A percentile compares a stretch with the other conserved stretches of the same genome.
Conservation (phyloP, 495 filamentous ascomycete genomes). For the Penicillium roqueforti region DNA sequence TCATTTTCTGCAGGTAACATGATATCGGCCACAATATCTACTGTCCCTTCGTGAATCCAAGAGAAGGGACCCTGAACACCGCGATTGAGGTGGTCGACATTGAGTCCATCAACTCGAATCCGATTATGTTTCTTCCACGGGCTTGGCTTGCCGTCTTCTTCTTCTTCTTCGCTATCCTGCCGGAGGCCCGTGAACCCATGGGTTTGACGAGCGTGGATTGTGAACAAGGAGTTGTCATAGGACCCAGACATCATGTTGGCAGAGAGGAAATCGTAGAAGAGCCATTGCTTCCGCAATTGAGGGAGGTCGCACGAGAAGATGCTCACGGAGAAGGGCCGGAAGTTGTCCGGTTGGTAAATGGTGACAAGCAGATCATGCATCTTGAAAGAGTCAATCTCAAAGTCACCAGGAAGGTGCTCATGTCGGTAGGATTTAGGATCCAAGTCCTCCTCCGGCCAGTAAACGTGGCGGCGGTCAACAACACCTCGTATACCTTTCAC, state of each 20-base stretch:
- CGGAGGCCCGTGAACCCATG: constrained; percentile 62
- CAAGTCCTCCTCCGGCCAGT: constrained; percentile 62
- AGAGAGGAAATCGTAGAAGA: constrained; percentile 95
- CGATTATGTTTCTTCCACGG: constrained; percentile 92
- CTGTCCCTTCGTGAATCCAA: constrained; percentile 94
- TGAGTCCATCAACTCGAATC: constrained; percentile 85
- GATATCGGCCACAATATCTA: constrained; percentile 94
- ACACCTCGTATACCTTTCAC: constrained; percentile 96
- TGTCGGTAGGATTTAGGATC: constrained; percentile 86
- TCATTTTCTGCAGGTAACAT: constrained; percentile 85
- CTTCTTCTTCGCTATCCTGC: constrained; percentile 49
- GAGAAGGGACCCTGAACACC: constrained; percentile 92
- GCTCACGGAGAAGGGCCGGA: constrained; percentile 90
- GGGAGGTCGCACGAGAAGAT: constrained; percentile 94
- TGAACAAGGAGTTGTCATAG: constrained; percentile 93
- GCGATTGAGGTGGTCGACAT: constrained; percentile 92
- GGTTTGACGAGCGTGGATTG: constrained; percentile 88
- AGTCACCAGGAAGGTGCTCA: constrained; percentile 86
- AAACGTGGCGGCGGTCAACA: constrained; percentile 78
- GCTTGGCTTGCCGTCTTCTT: constrained; percentile 46
- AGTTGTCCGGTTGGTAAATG: constrained; percentile 81
- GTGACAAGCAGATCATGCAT: constrained; percentile 91
- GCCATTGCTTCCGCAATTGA: constrained; percentile 87
- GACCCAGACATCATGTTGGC: constrained; percentile 95
- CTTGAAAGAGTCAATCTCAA: constrained; percentile 94